Conservation (phyloP, 139 green algal species). For the Chlorella sp. region DNA sequence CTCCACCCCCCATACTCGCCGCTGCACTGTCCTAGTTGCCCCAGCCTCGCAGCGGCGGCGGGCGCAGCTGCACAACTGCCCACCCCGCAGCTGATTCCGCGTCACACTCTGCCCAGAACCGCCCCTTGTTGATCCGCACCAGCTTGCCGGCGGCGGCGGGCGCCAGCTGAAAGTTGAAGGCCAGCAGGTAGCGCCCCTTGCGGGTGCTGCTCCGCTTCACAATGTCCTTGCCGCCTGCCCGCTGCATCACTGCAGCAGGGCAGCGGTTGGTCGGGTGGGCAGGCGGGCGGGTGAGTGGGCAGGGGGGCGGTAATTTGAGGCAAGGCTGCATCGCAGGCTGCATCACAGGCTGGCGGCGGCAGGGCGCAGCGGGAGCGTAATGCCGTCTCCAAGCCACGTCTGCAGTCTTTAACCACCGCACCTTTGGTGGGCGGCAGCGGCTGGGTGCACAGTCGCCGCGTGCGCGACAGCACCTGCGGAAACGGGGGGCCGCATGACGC, state of each 20-base stretch:
- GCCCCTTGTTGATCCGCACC: conserved; percentile 32
- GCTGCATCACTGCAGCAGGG: conserved; percentile 63
- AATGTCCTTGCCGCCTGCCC: conserved; percentile 84
- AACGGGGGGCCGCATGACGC: background rate
- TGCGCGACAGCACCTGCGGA: conserved; percentile 26
- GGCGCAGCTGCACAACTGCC: too few species aligned
- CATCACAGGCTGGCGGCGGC: background rate
- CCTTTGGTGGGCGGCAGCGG: conserved; percentile 25
- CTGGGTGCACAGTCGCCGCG: conserved; percentile 1
- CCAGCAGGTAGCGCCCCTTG: conserved; percentile 60
- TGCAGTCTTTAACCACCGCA: background rate
- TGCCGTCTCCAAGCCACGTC: too few species aligned
- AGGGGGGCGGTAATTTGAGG: background rate
- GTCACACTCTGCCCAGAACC: background rate
- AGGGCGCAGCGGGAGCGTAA: too few species aligned
- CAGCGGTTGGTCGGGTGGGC: background rate
- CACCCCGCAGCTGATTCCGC: background rate
- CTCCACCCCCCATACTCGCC: too few species aligned
- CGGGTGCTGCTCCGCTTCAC: conserved; percentile 76
- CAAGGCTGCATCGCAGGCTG: background rate
- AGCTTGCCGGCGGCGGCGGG: conserved; percentile 64
- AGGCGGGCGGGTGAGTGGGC: background rate
- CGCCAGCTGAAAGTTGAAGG: conserved; percentile 70
- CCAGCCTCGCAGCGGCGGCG: too few species aligned
- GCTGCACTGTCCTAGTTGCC: too few species aligned